Evolutionary conservation across 2,329 filamentous ascomycete genomes (phyloP), one percentile per base, ranked within the genome.

Genomic region (Alternaria sp.): DNA sequence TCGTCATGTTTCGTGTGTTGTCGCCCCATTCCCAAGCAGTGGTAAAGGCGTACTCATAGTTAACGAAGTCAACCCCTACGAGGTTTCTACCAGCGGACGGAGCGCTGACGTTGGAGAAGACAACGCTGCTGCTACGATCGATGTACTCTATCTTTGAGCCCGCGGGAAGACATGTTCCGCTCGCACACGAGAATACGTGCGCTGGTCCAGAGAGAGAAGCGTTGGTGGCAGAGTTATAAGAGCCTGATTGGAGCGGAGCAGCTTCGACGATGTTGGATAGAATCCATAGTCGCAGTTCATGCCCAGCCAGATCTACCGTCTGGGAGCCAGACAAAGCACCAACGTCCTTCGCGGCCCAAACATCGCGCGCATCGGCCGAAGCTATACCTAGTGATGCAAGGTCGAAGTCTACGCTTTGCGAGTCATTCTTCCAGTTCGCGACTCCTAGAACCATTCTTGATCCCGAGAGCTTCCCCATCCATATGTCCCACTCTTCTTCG

Each of bases 41-140:
- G 0, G 72, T 73, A 20, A 81, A 75, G 3, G 72, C 72, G 38
- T 74, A 74, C 46, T 81, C 79, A 63, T 80, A 80, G 50, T 81
- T 78, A 50, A 81, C 62, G 48, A 79, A 81, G 53, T 82, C 80
- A 20, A 81, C 72, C 1, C 73, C 72, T 2, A 80, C 48, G 6
- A 79, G 60, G 44, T 75, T 78, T 18, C 68, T 76, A 0, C 74
- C 68, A n/a, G 71, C 48, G 3, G 60, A 56, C 4, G 49, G 57
- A 10, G 66, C 64, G 11, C 64, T 71, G 5, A 81, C 69, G 8
- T 69, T 70, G 20, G 40, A 57, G 28, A 81, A 71, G 2, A 66
- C 74, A 1, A 75, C 66, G 10, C 68, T 73, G 6, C 73, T 68
- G 32, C 58, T 60, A 8, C 53, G 46, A n/a, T 57, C 61, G 40